These are phyloP conservation scores for Lanmaoa pseudosensibilis DNA, from an alignment of 768 basidiomycete species.

Conservation along the genomic window DNA sequence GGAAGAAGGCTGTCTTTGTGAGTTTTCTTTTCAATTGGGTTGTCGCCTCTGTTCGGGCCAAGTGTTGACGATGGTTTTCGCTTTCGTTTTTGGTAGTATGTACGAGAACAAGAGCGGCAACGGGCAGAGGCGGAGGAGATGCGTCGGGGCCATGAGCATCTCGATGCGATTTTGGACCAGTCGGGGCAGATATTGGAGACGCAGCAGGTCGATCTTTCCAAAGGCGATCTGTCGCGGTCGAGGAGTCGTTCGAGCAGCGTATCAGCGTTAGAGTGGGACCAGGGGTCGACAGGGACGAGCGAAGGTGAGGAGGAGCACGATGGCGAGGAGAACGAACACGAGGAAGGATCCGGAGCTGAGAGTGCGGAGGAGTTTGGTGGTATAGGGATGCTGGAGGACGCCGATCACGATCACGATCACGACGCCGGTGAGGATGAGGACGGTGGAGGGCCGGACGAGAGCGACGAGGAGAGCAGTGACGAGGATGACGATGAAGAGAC, in stretches of 20 bases:
- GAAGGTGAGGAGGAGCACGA: conserved; percentile 22
- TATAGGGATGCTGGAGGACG: conserved; percentile 17
- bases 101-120: conserved; percentile 67
- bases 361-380: conserved; percentile 44
- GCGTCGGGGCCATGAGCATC: conserved; percentile 76
- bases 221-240: conserved; percentile 45
- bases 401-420: background rate
- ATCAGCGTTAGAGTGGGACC: conserved; percentile 32
- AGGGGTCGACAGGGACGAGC: conserved; percentile 13
- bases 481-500: conserved; percentile 36
- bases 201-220: conserved; percentile 69
- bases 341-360: conserved; percentile 26
- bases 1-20: conserved; percentile 87
- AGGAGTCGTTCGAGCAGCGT: conserved; percentile 61
- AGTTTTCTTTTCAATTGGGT: conserved; percentile 33
- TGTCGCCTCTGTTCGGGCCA: background rate
- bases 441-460: conserved; percentile 31
- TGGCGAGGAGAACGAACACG: conserved; percentile 22
- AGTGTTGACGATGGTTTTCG: background rate
- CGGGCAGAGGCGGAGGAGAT: conserved; percentile 74
- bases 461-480: conserved; percentile 41
- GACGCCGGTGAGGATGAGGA: conserved; percentile 4
- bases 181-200: conserved; percentile 85
- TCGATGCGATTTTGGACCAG: conserved; percentile 88
- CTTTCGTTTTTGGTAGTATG: conserved; percentile 48